Conservation (phyloP, 257 asterid species). For the Nicotiana benthamiana region DNA sequence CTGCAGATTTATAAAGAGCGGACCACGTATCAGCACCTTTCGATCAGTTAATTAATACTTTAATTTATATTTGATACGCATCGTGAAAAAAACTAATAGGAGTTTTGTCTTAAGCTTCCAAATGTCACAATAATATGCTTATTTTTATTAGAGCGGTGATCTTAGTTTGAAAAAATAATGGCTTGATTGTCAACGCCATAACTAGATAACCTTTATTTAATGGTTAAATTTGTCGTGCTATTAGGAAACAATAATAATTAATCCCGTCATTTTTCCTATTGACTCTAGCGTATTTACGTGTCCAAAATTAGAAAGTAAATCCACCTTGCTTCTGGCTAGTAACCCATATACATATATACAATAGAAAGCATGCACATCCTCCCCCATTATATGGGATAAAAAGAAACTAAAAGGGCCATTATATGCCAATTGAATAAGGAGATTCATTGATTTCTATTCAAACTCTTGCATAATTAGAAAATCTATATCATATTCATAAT, state of each 20-base stretch:
- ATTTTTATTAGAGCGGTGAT: background rate
- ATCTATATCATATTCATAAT: no score
- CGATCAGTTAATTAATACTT: background rate
- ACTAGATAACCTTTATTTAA: background rate
- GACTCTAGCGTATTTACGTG: background rate
- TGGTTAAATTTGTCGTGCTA: background rate
- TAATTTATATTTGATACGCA: background rate
- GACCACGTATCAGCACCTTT: background rate
- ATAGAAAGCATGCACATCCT: no score
- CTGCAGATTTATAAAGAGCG: background rate
- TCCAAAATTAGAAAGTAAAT: background rate
- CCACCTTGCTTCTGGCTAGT: background rate
- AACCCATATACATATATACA: background rate
- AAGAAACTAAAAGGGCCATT: no score
- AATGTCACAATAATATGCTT: background rate
- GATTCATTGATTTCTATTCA: no score
- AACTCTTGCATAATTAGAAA: no score
- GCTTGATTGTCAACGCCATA: background rate
- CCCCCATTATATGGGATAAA: no score
- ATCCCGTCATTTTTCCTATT: background rate
- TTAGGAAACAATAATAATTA: background rate
- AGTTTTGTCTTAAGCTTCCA: background rate
- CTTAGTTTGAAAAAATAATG: background rate
- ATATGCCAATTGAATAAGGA: no score
- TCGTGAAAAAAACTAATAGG: background rate